These are phyloP conservation scores for Dipodascopsis tothii DNA, from an alignment of 805 yeast genomes.

Conservation along the genomic window DNA sequence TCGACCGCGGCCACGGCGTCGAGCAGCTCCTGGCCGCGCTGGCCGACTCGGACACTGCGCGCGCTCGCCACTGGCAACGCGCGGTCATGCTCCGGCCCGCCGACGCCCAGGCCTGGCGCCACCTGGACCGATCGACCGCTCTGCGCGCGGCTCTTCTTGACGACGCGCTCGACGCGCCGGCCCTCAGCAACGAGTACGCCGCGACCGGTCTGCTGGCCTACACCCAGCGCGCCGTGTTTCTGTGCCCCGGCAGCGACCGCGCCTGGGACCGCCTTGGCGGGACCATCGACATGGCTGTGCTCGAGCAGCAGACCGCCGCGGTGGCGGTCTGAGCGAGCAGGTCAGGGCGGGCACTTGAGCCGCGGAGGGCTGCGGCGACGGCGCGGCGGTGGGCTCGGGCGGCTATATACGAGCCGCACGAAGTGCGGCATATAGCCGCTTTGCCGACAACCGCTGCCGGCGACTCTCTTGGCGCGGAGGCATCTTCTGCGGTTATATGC, in stretches of 20 bases:
- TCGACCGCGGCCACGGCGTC: constrained; percentile 3
- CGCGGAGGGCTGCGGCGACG: no score
- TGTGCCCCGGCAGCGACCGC: constrained; percentile 46
- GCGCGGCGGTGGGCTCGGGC: no score
- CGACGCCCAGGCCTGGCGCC: constrained; percentile 60
- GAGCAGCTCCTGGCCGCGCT: constrained; percentile 20
- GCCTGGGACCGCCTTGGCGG: constrained; percentile 32
- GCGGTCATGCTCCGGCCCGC: constrained; percentile 69
- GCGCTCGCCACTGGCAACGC: constrained; percentile 49
- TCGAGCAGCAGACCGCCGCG: no score
- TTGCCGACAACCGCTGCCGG: no score
- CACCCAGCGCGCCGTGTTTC: constrained; percentile 60
- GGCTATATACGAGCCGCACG: no score
- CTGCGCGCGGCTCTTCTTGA: constrained; percentile 49
- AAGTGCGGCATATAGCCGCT: no score
- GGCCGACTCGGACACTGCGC: constrained; percentile 17
- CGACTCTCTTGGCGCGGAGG: no score
- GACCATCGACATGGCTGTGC: no score
- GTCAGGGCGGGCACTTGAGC: no score
- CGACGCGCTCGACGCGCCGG: constrained; percentile 43
- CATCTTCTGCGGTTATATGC: no score
- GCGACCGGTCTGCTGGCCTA: constrained; percentile 42
- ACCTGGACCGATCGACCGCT: constrained; percentile 50
- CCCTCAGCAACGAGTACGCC: constrained; percentile 47
- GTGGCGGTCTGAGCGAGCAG: no score